phyloP scores from a whole-genome alignment of 176 grass and related monocot genomes.

The Aegilops bicornis region DNA sequence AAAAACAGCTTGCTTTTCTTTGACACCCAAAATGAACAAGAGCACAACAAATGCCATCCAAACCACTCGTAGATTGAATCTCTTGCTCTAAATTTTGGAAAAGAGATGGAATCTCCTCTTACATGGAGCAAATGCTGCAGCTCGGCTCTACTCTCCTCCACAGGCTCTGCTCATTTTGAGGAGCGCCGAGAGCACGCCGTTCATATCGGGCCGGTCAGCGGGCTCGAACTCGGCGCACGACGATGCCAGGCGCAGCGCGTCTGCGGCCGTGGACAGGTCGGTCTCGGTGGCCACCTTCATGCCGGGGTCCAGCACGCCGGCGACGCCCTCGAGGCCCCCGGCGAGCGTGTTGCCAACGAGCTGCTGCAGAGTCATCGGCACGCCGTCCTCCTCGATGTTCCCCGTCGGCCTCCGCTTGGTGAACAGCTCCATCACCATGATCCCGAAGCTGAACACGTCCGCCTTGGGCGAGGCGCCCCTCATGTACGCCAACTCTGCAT shows the following conservation, averaged over 20 bases:
- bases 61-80: neutral
- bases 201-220: constrained; percentile 72
- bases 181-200: constrained; percentile 55
- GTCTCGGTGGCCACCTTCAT: constrained; percentile 48
- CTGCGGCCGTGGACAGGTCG: constrained; percentile 50
- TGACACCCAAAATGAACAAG: too few species aligned
- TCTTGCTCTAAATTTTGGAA: too few species aligned
- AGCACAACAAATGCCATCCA: too few species aligned
- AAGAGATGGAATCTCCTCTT: neutral
- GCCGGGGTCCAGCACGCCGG: constrained; percentile 48
- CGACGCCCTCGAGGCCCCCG: constrained; percentile 43
- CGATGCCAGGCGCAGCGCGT: constrained; percentile 49
- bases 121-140: neutral
- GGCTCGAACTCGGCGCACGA: constrained; percentile 64
- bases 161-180: constrained; percentile 43
- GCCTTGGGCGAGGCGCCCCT: constrained; percentile 55
- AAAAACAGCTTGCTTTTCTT: too few species aligned
- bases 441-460: constrained; percentile 94
- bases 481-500: constrained; percentile 87
- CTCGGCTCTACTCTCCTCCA: neutral
- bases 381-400: constrained; percentile 53
- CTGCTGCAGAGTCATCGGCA: constrained; percentile 67
- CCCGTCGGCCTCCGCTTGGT: constrained; percentile 65
- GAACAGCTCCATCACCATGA: constrained; percentile 80
- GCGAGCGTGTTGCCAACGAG: constrained; percentile 60